Base-by-base conservation (phyloP, 2,329 filamentous ascomycete genomes). In the Colletotrichum sp. region DNA sequence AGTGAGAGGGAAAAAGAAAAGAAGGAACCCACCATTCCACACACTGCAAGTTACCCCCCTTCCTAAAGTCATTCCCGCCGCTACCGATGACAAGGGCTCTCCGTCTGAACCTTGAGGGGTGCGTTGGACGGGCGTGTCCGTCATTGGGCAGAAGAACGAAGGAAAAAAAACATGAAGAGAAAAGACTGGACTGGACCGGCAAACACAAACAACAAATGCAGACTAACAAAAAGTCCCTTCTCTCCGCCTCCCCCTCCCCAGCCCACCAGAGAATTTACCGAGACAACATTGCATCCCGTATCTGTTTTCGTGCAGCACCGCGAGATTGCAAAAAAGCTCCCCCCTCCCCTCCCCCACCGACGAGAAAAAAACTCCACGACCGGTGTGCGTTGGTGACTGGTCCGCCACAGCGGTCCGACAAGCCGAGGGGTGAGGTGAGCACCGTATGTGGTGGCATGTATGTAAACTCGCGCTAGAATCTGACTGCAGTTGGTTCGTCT, bases 291-390 rank as follows among this genome's bases (percentile, higher is more conserved):
- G 39, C 66, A 70, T 68, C 36, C 60, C 71, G 36, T 62, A 68
- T 68, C 71, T 72, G 64, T 49, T 68, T 72, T 36, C 36, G 62
- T 62, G 55, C 28, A 68, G 64, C 64, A 52, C 57, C 59, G 71
- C 71, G 66, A 70, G 44, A 70, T 74, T 74, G 71, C 65, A 55
- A 49, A 49, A 49, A 49, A 10, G 18, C 18, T 12, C 39, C 39
- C 39, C 39, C 34, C 15, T 8, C 15, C 32, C 44, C 8, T 28
- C 70, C 39, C 52, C 67, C n/a, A 49, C n/a, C 44, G 10, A 49
- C 44, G n/a, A 13, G 44, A 8, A 21, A 49, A 49, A 16, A 59
- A 4, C 68, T 52, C 57, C 57, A 70, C 68, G 68, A 70, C 68
- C 57, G 68, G 68, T 70, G 68, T 62, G 57, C 44, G 44, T 6